Evolutionary conservation across 352 stramenopile genomes (phyloP), one percentile per base, ranked within the genome.

Genomic region (Blastocystis sp.): DNA sequence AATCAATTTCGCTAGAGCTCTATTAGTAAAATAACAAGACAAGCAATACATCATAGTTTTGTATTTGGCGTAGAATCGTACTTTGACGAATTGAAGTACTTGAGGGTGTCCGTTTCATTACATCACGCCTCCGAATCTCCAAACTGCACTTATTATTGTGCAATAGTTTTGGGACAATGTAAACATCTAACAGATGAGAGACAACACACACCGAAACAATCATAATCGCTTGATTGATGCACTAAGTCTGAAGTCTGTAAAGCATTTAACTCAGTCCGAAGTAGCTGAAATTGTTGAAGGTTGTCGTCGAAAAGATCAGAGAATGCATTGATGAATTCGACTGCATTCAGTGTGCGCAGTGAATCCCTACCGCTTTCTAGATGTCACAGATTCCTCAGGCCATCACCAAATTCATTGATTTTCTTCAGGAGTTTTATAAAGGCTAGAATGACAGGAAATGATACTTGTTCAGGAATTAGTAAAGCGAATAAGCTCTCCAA

Each of bases 1-100:
- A 85, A 45, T 85, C 73, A 45, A 85, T 85, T 55, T 85, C 73
- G n/a, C 73, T 55, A 24, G 73, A 85, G 41, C 47, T 68, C 73
- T 85, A 53, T 9, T 4, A 9, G 63, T 85, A 2, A 4, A 3
- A 45, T 34, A 9, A 39, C 5, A 18, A 7, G 26, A 56, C 34
- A 20, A 24, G 20, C 13, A 7, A 18, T 53, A 78, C 66, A 78
- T 39, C 66, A n/a, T n/a, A 59, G 0, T 59, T 59, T n/a, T 59
- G 50, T 13, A 59, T 59, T n/a, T 59, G 50, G 50, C 13, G 50
- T n/a, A 13, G 50, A 3, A 59, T 59, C 50, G 13, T 59, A n/a
- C 20, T n/a, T 1, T 59, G 50, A 2, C 50, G 50, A n/a, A n/a
- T 13, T n/a, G 50, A 59, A 59, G 50, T n/a, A n/a, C 50, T n/a